phyloP scores from a whole-genome alignment of 2,329 filamentous ascomycete genomes.

The Rhexocercosporidium sp. region DNA sequence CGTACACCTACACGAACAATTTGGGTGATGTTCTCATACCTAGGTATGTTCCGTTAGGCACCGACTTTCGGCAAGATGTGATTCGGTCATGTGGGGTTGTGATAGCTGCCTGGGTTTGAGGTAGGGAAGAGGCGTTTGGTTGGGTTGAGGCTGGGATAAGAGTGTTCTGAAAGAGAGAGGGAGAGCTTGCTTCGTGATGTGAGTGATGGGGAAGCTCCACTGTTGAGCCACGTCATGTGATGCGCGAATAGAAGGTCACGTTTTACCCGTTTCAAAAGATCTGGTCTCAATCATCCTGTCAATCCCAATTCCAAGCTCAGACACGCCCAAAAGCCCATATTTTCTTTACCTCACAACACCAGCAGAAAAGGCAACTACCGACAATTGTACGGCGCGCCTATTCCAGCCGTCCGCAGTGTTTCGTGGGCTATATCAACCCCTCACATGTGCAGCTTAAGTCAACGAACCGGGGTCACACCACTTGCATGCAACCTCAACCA shows the following conservation, averaged over 20 bases:
- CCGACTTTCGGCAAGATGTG: constrained; percentile 14
- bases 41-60: constrained; percentile 17
- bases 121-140: not conserved
- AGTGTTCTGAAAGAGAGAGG: no score
- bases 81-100: constrained; percentile 15
- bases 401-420: not conserved
- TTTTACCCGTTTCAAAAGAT: no score
- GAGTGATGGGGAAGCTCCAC: no score
- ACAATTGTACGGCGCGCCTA: not conserved
- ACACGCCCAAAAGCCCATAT: not conserved
- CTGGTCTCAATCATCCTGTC: no score
- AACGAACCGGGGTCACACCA: not conserved
- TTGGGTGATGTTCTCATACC: not conserved
- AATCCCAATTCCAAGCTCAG: not conserved
- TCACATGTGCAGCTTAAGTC: not conserved
- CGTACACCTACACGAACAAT: not conserved
- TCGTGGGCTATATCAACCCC: not conserved
- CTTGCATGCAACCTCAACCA: not conserved
- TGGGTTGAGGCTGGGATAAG: not conserved
- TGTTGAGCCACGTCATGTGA: no score
- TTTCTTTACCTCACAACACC: no score
- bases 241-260: no score
- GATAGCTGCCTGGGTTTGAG: not conserved
- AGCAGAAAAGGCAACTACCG: not conserved
- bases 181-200: no score